Evolutionary conservation across 2,329 filamentous ascomycete genomes (phyloP).

Genomic region (Colletotrichum australisinense): DNA sequence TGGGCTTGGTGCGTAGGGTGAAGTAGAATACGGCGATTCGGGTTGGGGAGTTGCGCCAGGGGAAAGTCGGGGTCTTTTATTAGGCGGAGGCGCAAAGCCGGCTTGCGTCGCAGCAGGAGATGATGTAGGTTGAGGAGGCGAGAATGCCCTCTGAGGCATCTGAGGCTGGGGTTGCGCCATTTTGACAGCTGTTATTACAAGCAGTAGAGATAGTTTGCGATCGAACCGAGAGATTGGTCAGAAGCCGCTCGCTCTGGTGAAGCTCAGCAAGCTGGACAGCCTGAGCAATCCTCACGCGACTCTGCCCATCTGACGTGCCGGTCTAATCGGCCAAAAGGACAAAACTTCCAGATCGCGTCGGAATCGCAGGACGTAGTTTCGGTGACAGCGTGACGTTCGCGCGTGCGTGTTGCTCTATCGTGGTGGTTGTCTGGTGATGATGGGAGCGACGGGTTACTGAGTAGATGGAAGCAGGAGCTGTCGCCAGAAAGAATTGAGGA

Average conservation of each 20-base stretch:
- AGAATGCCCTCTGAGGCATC: constrained; percentile 67
- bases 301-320: constrained; percentile 56
- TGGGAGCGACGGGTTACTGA: not conserved
- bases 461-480: constrained; percentile 35
- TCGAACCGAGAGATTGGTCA: constrained; percentile 28
- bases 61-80: constrained; percentile 79
- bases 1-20: constrained; percentile 62
- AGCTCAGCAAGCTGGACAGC: constrained; percentile 60
- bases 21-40: constrained; percentile 68
- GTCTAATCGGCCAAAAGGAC: not conserved
- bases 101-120: constrained; percentile 69
- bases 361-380: not conserved
- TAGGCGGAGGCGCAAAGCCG: constrained; percentile 70
- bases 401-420: not conserved
- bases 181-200: constrained; percentile 26
- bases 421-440: constrained; percentile 17
- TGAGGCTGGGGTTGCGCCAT: constrained; percentile 73
- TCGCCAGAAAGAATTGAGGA: constrained; percentile 11
- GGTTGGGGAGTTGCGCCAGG: constrained; percentile 77
- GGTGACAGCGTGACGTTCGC: not conserved
- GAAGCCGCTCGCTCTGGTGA: constrained; percentile 22
- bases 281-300: constrained; percentile 56
- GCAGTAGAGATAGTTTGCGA: constrained; percentile 20
- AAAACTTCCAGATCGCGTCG: not conserved
- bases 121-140: constrained; percentile 70